These are phyloP conservation scores for Apophysomyces elegans DNA, from an alignment of 371 early-diverging fungal species.

Conservation along the genomic window DNA sequence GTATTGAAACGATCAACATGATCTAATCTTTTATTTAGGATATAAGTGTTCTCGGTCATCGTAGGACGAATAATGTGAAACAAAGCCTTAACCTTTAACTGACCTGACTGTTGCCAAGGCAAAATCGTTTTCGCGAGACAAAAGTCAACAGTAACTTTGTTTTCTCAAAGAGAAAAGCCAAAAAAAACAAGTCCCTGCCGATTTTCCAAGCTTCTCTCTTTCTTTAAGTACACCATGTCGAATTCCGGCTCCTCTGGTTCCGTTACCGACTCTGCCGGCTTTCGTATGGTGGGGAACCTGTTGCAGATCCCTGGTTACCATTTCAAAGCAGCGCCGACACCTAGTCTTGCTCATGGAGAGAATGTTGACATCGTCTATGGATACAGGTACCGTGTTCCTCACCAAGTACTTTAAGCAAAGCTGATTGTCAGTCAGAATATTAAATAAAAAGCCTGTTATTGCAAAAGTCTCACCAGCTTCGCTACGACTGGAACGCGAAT, in stretches of 20 bases:
- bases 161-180: background rate
- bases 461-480: constrained; percentile 47
- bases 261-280: constrained; percentile 33
- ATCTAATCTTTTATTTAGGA: too few species aligned
- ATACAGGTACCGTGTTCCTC: constrained; percentile 31
- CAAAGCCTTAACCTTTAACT: background rate
- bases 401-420: background rate
- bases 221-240: constrained; percentile 26
- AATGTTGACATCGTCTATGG: constrained; percentile 45
- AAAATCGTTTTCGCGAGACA: background rate
- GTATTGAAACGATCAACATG: too few species aligned
- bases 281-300: constrained; percentile 24
- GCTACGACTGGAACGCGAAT: constrained; percentile 47
- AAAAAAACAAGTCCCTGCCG: background rate
- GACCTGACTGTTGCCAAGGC: background rate
- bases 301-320: constrained; percentile 51
- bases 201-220: background rate
- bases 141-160: background rate
- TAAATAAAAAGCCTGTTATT: constrained; percentile 40
- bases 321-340: constrained; percentile 37
- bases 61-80: constrained; percentile 2
- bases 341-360: constrained; percentile 42
- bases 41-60: background rate
- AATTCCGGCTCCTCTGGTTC: constrained; percentile 44
- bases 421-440: constrained; percentile 28